phyloP scores from a whole-genome alignment of 2,329 filamentous ascomycete genomes.

The Pezicula carpinea region DNA sequence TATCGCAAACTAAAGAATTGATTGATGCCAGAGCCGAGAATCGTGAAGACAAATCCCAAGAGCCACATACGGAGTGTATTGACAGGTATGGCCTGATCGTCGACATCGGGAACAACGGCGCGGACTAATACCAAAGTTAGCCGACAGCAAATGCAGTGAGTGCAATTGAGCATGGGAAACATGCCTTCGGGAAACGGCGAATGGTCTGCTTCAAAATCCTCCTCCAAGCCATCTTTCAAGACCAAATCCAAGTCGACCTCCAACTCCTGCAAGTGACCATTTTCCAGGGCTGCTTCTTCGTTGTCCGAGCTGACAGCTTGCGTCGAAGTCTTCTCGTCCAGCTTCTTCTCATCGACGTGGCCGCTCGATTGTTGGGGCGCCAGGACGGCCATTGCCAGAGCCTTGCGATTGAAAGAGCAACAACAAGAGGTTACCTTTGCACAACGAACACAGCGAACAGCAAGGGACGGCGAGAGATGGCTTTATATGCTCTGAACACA shows the following conservation, averaged over 20 bases:
- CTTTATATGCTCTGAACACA: too few relatives aligned
- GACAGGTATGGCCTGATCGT: constrained; percentile 54
- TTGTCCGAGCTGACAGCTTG: constrained; percentile 27
- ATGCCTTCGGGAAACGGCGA: constrained; percentile 1
- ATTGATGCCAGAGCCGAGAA: constrained; percentile 14
- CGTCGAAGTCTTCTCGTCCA: constrained; percentile 7
- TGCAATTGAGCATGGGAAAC: not conserved
- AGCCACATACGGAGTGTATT: constrained; percentile 61
- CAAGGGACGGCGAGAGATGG: too few relatives aligned
- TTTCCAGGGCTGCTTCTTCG: not conserved
- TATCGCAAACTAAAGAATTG: constrained; percentile 5
- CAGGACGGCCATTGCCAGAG: too few relatives aligned
- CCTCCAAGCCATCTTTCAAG: not conserved
- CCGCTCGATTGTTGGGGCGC: too few relatives aligned
- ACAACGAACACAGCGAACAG: too few relatives aligned
- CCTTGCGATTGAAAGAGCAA: too few relatives aligned
- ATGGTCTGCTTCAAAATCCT: not conserved
- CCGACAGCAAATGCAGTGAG: not conserved
- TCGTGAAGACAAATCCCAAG: constrained; percentile 43
- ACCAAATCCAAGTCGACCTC: not conserved
- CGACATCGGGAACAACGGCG: constrained; percentile 58
- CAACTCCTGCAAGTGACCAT: not conserved
- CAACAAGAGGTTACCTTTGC: too few relatives aligned
- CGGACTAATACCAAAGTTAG: constrained; percentile 33
- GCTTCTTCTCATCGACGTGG: not conserved